Percentiles rank a stretch among this genome's conserved stretches.
These are phyloP conservation scores for Pleurotus djamor DNA, from an alignment of 768 basidiomycete genomes.

Conservation along the genomic window DNA sequence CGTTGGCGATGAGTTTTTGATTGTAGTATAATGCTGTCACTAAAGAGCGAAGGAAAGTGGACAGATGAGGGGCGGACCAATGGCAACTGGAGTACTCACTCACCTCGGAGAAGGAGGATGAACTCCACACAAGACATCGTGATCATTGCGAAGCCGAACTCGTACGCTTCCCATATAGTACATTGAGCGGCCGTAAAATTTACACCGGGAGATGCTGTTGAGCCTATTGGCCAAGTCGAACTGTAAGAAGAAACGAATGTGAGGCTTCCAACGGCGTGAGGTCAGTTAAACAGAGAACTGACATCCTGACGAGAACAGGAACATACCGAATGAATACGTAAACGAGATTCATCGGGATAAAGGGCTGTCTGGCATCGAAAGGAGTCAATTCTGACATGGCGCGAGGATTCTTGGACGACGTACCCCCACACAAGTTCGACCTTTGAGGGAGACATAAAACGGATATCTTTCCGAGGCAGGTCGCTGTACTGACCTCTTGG, in stretches of 20 bases:
- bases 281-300: slow-evolving; percentile 7
- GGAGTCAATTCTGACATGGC: slow-evolving; percentile 1
- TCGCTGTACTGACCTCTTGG: slow-evolving; percentile 28
- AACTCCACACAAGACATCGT: slow-evolving; percentile 31
- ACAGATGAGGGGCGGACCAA: neutral
- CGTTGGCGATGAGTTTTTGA: slow-evolving; percentile 19
- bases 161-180: slow-evolving; percentile 42
- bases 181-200: slow-evolving; percentile 35
- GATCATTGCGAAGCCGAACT: slow-evolving; percentile 26
- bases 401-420: neutral
- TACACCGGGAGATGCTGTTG: slow-evolving; percentile 29
- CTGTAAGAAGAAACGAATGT: slow-evolving; percentile 12
- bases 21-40: slow-evolving; percentile 39
- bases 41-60: slow-evolving; percentile 8
- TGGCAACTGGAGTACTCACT: neutral
- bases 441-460: neutral
- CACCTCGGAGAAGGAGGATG: slow-evolving; percentile 37
- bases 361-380: slow-evolving; percentile 20
- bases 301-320: slow-evolving; percentile 33
- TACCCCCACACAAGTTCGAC: neutral
- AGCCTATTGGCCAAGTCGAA: slow-evolving; percentile 30
- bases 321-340: slow-evolving; percentile 36
- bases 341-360: slow-evolving; percentile 30
- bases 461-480: neutral
- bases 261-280: neutral